Percentiles rank a stretch among this genome's conserved stretches.
These are phyloP conservation scores for Breynia disticha DNA, from an alignment of 441 rosid species.

Conservation along the genomic window DNA sequence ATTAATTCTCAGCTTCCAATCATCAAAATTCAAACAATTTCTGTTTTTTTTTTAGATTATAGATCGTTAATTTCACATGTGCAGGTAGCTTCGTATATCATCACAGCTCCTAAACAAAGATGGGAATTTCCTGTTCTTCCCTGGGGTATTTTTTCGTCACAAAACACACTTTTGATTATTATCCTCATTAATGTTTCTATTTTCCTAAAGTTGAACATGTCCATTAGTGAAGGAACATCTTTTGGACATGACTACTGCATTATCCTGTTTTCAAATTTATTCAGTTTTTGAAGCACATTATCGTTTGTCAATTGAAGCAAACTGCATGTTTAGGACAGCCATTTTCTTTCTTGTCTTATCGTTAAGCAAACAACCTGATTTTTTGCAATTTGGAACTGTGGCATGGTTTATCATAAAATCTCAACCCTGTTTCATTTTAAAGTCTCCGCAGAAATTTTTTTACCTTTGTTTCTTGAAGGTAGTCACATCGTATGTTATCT, in stretches of 20 bases:
- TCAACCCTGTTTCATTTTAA: too few species aligned
- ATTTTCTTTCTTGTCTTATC: too few species aligned
- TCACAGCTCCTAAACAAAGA: constrained; percentile 57
- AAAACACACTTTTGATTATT: background rate
- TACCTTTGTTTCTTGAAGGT: too few species aligned
- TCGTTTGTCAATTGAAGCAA: too few species aligned
- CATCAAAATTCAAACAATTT: background rate
- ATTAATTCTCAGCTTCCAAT: constrained; percentile 1
- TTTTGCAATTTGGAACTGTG: too few species aligned
- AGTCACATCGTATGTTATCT: too few species aligned
- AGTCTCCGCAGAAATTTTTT: too few species aligned
- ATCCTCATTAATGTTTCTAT: background rate
- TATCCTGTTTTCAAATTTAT: too few species aligned
- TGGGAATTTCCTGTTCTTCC: constrained; percentile 72
- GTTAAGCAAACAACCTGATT: too few species aligned
- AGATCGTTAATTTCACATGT: background rate
- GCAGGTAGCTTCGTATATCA: constrained; percentile 64
- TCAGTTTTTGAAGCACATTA: too few species aligned
- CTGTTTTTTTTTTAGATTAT: constrained; percentile 12
- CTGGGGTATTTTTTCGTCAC: constrained; percentile 45
- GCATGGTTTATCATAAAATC: too few species aligned
- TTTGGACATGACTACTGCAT: background rate
- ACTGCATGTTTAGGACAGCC: too few species aligned
- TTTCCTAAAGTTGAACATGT: background rate
- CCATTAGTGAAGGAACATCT: background rate